Percentiles rank a stretch among this genome's conserved stretches.
Conservation (phyloP, 1,139 yeast genomes). For the Pichia sp. region DNA sequence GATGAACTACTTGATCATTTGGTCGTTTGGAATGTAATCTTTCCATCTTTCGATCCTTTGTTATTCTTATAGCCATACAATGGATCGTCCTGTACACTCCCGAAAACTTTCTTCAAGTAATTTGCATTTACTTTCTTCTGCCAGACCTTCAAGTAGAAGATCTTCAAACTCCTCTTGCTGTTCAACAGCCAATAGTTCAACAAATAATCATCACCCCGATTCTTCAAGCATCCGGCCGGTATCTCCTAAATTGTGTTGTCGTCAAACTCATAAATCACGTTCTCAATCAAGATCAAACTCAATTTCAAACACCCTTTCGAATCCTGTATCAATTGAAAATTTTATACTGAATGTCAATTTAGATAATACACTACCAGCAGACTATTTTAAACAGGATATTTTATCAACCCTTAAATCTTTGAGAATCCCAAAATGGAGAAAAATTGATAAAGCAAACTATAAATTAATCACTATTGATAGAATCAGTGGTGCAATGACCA, state of each 20-base stretch:
- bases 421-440: conserved; percentile 67
- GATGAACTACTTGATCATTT: too few species aligned
- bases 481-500: conserved; percentile 89
- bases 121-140: not conserved
- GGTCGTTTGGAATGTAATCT: too few species aligned
- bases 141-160: not conserved
- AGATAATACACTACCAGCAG: conserved; percentile 71
- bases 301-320: not conserved
- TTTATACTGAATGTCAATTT: conserved; percentile 34
- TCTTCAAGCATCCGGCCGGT: not conserved
- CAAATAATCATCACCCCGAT: not conserved
- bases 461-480: conserved; percentile 48
- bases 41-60: not conserved
- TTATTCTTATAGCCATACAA: not conserved
- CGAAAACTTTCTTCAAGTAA: not conserved
- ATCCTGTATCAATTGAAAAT: conserved; percentile 8
- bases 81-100: conserved; percentile 6
- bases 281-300: not conserved
- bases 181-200: not conserved
- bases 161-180: not conserved
- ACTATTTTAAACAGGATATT: conserved; percentile 80
- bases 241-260: conserved; percentile 2
- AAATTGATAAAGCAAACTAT: conserved; percentile 25
- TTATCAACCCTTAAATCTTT: conserved; percentile 58
- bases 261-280: conserved; percentile 3